Percentiles rank a stretch among this genome's conserved stretches.
These are phyloP conservation scores for Skeletonema menzelii DNA, from an alignment of 108 stramenopile genomes.

Conservation along the genomic window DNA sequence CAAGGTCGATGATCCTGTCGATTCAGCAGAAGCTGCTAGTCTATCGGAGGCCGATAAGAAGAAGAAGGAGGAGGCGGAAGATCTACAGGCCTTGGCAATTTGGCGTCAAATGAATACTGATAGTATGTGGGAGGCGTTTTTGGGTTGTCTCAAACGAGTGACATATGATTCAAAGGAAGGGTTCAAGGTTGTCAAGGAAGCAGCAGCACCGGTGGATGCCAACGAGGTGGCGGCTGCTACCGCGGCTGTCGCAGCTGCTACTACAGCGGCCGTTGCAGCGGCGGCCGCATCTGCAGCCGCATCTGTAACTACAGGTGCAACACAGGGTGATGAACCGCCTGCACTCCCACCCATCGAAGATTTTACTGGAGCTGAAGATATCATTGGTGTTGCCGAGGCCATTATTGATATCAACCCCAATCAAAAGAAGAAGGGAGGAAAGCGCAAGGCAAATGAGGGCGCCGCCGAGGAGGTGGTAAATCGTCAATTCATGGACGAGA, in stretches of 20 bases:
- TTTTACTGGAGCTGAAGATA: background rate
- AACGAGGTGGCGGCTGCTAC: background rate
- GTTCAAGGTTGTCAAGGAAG: background rate
- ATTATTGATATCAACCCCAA: background rate
- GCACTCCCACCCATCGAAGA: background rate
- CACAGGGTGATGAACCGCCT: background rate
- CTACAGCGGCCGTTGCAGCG: background rate
- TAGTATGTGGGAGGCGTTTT: conserved; percentile 9
- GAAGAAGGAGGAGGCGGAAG: conserved; percentile 5
- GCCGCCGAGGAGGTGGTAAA: background rate
- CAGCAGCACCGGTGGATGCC: background rate
- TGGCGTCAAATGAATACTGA: conserved; percentile 1
- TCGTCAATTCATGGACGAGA: conserved; percentile 1
- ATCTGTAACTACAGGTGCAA: background rate
- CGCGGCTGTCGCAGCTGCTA: background rate
- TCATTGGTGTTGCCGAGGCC: background rate
- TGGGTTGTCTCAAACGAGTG: background rate
- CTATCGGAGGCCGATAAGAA: background rate
- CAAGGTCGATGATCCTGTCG: background rate
- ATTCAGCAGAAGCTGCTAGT: background rate
- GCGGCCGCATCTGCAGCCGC: background rate
- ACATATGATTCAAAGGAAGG: background rate
- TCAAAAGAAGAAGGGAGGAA: background rate
- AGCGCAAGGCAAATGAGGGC: background rate
- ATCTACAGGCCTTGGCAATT: background rate